Percentiles rank a stretch among this genome's conserved stretches.
Conservation (phyloP, 2,329 filamentous ascomycete genomes). For the Diaporthe sp. region DNA sequence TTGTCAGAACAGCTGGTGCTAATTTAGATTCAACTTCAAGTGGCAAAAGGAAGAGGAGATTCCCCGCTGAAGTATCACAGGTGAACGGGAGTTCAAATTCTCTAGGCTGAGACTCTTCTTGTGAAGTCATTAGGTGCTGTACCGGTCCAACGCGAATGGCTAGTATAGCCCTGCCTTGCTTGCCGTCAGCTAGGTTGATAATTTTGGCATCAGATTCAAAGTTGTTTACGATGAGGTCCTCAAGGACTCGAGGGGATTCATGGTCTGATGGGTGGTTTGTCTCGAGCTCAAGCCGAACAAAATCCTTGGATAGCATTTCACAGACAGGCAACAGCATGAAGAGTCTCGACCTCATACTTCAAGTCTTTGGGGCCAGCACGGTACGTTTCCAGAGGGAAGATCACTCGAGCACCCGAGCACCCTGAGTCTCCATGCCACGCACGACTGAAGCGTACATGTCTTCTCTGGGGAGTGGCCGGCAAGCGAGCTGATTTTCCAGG, state of each 20-base stretch:
- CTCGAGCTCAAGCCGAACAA: background rate
- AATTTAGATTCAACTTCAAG: background rate
- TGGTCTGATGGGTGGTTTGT: constrained; percentile 17
- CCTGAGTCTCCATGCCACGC: constrained; percentile 37
- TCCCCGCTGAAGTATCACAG: background rate
- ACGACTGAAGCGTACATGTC: constrained; percentile 39
- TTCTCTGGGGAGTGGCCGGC: constrained; percentile 31
- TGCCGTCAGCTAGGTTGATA: constrained; percentile 40
- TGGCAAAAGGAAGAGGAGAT: background rate
- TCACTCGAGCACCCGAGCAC: constrained; percentile 42
- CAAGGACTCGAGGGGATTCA: constrained; percentile 39
- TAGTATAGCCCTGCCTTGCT: background rate
- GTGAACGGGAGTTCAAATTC: background rate
- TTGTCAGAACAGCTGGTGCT: background rate
- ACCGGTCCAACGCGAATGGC: background rate
- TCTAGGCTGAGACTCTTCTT: background rate
- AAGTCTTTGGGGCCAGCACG: constrained; percentile 28
- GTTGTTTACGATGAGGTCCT: constrained; percentile 37
- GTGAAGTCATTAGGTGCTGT: background rate
- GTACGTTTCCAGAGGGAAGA: constrained; percentile 40
- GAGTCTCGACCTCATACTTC: constrained; percentile 37
- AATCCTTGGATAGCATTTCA: background rate
- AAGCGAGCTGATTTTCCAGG: too few species aligned
- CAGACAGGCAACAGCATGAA: constrained; percentile 44
- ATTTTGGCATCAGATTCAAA: constrained; percentile 42